Evolutionary conservation across 1,139 yeast genomes (phyloP), one percentile per base, ranked within the genome.

Genomic region (Starmera stellimalicola): DNA sequence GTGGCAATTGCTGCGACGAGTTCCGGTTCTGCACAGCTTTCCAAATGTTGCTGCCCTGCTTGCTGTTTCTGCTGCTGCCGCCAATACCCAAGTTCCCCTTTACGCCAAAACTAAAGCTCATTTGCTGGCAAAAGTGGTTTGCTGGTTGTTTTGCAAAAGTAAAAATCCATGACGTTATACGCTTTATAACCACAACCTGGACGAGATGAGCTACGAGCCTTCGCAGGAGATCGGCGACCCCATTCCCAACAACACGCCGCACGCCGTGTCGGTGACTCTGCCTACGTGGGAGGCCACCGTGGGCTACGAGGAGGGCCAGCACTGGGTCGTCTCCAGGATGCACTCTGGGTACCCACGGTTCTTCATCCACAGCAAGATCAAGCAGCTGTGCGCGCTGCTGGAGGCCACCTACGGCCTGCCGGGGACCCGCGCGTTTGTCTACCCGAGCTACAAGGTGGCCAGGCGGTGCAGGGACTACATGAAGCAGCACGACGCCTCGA

Each of bases 201-300:
- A 7, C 10, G 11, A 29, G n/a, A 15, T 20, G 26, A 15, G 20
- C 19, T 26, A 33, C 25, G 18, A 18, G 3, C 51, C 52, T 15
- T 48, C 52, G 3, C 52, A 49, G 35, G 49, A 68, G 37, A 70
- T 85, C 18, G 96, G 96, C 7, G 77, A 71, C 23, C 77, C 95
- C 5, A 87, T 91, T 40, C 97, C 97, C 9, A 77, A 80, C 39
- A 79, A 85, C 52, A 79, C 94, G 1, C 77, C 80, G 6, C 97
- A 88, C 56, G 96, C 96, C 0, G 95, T 88, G 2, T 82, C 94
- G 8, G 96, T 88, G 32, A 81, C 95, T 1, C 66, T 88, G 31
- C 97, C 97, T 6, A 82, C 95, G 0, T 88, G 96, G 96, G 83
- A 75, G 34, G 87, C 94, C 25, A 83, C 83, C 10, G 83, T 88